Percentiles rank a stretch among this genome's conserved stretches.
phyloP scores from a whole-genome alignment of 257 asterid species.

The Nyctanthes arbortristis region DNA sequence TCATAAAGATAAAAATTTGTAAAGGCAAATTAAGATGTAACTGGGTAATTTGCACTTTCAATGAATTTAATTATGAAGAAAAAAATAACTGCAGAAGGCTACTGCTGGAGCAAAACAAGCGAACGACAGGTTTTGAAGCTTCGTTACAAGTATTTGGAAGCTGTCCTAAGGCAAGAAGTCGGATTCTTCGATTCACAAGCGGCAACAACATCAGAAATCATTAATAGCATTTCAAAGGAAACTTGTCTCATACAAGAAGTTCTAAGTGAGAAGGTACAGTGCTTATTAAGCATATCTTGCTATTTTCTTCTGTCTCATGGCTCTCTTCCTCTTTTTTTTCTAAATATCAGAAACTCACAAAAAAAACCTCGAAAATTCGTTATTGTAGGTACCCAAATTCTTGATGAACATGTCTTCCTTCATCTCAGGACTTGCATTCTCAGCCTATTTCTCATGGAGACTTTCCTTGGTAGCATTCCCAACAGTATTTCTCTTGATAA shows the following conservation, averaged over 20 bases:
- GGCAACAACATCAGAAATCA: constrained; percentile 79
- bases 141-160: constrained; percentile 81
- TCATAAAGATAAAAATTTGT: not conserved
- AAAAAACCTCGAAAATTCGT: not conserved
- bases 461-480: constrained; percentile 73
- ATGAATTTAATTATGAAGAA: not conserved
- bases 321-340: too few species aligned
- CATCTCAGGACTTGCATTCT: constrained; percentile 67
- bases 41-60: not conserved
- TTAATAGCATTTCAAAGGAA: constrained; percentile 75
- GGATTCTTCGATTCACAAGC: constrained; percentile 90
- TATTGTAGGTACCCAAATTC: constrained; percentile 68
- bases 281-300: too few species aligned
- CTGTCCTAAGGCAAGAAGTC: constrained; percentile 81
- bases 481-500: constrained; percentile 52
- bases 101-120: constrained; percentile 91
- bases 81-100: constrained; percentile 59
- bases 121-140: constrained; percentile 69
- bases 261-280: constrained; percentile 86
- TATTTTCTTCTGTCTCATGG: too few species aligned
- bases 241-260: constrained; percentile 82
- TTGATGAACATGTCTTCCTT: constrained; percentile 71
- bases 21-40: not conserved
- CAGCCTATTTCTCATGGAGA: constrained; percentile 76
- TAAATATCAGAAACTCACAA: not conserved